Evolutionary conservation across 768 basidiomycete species (phyloP).

Genomic region (Pisolithus albus): DNA sequence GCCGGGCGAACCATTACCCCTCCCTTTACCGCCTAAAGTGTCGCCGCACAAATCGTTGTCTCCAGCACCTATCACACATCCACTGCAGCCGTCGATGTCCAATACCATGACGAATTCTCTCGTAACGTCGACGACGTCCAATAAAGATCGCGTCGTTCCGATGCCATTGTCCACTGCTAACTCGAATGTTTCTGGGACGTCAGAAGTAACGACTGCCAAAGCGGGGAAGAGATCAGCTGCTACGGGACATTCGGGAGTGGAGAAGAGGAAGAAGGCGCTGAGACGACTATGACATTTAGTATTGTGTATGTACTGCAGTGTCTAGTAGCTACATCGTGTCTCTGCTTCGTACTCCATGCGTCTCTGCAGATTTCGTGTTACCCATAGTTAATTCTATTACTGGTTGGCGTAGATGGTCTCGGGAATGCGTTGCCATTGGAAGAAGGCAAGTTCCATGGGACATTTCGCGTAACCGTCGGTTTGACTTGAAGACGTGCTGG

Average conservation of each 20-base stretch:
- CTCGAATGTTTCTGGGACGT: conserved; percentile 50
- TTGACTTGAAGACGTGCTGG: too few species aligned
- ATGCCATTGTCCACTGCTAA: conserved; percentile 67
- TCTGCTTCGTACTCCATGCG: too few species aligned
- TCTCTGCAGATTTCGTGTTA: too few species aligned
- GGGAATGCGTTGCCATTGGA: too few species aligned
- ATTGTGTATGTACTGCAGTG: too few species aligned
- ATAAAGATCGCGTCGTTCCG: conserved; percentile 60
- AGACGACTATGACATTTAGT: conserved; percentile 52
- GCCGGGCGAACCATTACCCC: conserved; percentile 16
- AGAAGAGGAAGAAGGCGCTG: conserved; percentile 86
- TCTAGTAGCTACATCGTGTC: too few species aligned
- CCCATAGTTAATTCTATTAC: too few species aligned
- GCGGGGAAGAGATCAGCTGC: conserved; percentile 61
- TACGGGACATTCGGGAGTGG: conserved; percentile 50
- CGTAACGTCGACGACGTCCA: conserved; percentile 25
- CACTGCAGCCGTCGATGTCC: conserved; percentile 29
- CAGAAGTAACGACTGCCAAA: conserved; percentile 38
- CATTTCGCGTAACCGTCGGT: too few species aligned
- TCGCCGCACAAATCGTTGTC: conserved; percentile 39
- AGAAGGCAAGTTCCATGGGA: too few species aligned
- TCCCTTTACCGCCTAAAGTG: conserved; percentile 37
- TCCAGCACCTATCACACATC: conserved; percentile 34
- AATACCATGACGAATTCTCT: conserved; percentile 38
- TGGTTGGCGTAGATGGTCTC: too few species aligned